Conservation (phyloP, 2,329 filamentous ascomycete genomes). For the Macroventuria anomochaeta region DNA sequence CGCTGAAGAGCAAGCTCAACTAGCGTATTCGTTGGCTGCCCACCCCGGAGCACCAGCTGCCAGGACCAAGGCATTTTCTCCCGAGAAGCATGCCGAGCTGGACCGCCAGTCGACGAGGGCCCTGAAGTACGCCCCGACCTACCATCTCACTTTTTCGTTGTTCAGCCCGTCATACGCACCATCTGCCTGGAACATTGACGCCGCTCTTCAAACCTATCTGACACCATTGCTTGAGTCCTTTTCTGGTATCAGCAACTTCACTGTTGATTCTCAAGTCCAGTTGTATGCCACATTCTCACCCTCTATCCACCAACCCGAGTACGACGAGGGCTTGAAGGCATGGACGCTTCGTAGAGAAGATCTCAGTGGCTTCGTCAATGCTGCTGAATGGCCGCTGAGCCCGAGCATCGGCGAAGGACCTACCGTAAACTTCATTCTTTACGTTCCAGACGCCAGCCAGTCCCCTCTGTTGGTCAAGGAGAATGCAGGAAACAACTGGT, state of each 20-base stretch:
- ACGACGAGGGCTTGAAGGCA: slow-evolving; percentile 61
- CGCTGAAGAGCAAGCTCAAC: slow-evolving; percentile 84
- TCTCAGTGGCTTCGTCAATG: slow-evolving; percentile 93
- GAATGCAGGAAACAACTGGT: slow-evolving; percentile 75
- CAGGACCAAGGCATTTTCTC: slow-evolving; percentile 60
- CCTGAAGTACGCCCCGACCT: slow-evolving; percentile 89
- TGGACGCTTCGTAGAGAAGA: slow-evolving; percentile 82
- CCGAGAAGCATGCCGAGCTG: slow-evolving; percentile 59
- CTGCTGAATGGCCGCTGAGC: slow-evolving; percentile 94
- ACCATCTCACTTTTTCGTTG: slow-evolving; percentile 93
- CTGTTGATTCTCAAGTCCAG: slow-evolving; percentile 94
- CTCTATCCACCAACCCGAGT: slow-evolving; percentile 64
- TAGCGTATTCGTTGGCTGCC: slow-evolving; percentile 58
- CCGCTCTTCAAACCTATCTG: slow-evolving; percentile 80
- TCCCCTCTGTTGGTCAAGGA: slow-evolving; percentile 67
- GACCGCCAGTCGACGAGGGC: slow-evolving; percentile 77
- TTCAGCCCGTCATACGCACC: slow-evolving; percentile 82
- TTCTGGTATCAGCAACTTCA: slow-evolving; percentile 88
- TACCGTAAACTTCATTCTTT: slow-evolving; percentile 95
- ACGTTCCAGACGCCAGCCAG: slow-evolving; percentile 74
- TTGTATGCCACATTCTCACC: slow-evolving; percentile 78
- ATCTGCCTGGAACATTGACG: slow-evolving; percentile 89
- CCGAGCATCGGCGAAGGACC: slow-evolving; percentile 92
- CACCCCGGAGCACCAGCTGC: slow-evolving; percentile 50
- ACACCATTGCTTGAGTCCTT: slow-evolving; percentile 80